Evolutionary conservation across 345 rosid species (phyloP), one percentile per base, ranked within the genome.

Genomic region (Triadica sebifera): DNA sequence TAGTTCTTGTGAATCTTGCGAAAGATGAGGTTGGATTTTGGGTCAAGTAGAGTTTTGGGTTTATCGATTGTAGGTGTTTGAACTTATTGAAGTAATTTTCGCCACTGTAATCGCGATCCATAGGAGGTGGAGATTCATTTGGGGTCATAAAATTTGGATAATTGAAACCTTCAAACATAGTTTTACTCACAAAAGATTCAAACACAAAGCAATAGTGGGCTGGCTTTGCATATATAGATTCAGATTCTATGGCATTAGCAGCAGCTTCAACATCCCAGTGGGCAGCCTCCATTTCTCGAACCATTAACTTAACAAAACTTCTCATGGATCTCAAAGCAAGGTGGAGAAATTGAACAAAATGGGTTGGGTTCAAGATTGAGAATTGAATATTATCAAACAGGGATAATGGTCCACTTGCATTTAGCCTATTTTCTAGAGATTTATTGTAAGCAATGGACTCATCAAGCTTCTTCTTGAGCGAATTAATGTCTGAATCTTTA

Each of bases 181-280:
- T 87, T 59, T 82, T 87, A 65, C 85, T 80, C 10, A 90, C 96
- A 70, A 86, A 95, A 5, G 99, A 88, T 62, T 93, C 98, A 50
- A 95, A 88, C 9, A 78, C 91, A 74, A 87, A 91, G 64, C 83
- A 79, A 38, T 84, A 70, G 47, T 95, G 92, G 63, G 87, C 79
- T 13, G 88, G 80, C 15, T 84, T 81, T 0, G 91, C 57, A n/a
- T 89, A 81, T 6, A 67, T 53, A 7, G 81, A 77, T 16, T 78
- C 84, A 12, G 89, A 87, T 47, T 88, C 90, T 6, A 91, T 89
- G 37, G 87, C 82, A 58, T 78, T 81, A 9, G 90, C 86, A 46
- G 97, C 99, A 9, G 85, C 86, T 77, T 88, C 91, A 69, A 95
- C 84, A 78, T 95, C 93, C 99, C 99, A 95, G 1, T 51, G 76